Evolutionary conservation across 306 rosid species (phyloP), one percentile per base, ranked within the genome.

Genomic region (Fragaria nilgerrensis): DNA sequence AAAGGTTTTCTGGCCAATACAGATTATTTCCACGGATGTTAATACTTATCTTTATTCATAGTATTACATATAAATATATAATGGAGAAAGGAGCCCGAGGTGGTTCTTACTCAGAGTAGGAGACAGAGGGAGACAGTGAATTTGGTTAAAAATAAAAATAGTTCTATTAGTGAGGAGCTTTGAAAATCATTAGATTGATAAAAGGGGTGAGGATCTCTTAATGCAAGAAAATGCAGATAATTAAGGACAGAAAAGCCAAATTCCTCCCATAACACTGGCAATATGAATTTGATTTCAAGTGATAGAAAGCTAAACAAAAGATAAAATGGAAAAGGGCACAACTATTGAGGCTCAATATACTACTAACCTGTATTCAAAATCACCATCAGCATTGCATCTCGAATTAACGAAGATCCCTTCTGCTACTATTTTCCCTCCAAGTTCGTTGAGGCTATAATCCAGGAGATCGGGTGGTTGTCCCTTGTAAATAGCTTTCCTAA

Each of bases 401-500:
- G 92, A 78, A 80, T 74, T 85, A 72, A 95, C 97, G 59, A 88
- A 85, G 81, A 88, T 91, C 74, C 97, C 97, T 59, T 89, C 90
- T 58, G 81, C 77, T 14, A 87, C 84, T 32, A 84, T 71, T 85
- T 89, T 95, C 58, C 98, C 98, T 74, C 92, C 97, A 75, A 95
- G 88, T 75, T 90, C 87, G 55, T 84, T 88, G 59, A 90, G 95
- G 83, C 97, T 88, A 80, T 86, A 88, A 85, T 92, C 97, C 74
- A 95, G 89, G 43, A 95, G 90, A 80, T 89, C 96, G 8, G 91
- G 87, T 63, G 97, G 79, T 48, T 76, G 97, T 74, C 82, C 90
- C 89, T 90, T 95, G 79, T 81, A 90, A 77, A 91, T 91, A 44
- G 96, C 99, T 73, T 97, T 93, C 80, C 89, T 88, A 34, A 95